Percentiles rank a stretch among this genome's conserved stretches.
These are phyloP conservation scores for Aspergillus arachidicola DNA, from an alignment of 2,329 filamentous ascomycete species.

Conservation along the genomic window DNA sequence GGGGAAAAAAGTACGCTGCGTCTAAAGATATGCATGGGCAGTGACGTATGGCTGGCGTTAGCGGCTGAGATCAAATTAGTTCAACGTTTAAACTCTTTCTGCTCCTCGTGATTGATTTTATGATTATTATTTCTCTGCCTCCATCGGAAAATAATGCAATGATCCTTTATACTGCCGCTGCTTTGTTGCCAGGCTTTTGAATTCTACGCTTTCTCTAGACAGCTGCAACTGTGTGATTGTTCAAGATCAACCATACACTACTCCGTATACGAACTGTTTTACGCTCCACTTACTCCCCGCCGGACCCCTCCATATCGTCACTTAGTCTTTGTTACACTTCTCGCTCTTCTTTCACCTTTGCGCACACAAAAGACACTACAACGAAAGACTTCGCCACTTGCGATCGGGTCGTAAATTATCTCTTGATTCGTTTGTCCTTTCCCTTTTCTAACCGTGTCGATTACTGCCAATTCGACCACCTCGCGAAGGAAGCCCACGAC, in stretches of 20 bases:
- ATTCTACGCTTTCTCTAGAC: not conserved
- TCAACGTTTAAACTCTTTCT: not conserved
- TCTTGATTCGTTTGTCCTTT: not conserved
- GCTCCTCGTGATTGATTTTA: not conserved
- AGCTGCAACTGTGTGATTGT: not conserved
- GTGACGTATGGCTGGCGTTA: conserved; percentile 2
- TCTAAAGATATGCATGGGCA: not conserved
- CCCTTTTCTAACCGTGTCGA: not conserved
- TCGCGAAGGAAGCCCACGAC: not conserved
- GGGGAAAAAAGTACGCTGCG: not conserved
- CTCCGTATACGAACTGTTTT: conserved; percentile 1
- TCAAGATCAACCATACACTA: not conserved
- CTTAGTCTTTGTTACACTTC: conserved; percentile 4
- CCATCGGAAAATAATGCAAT: not conserved
- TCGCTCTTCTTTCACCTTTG: not conserved
- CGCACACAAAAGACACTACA: not conserved
- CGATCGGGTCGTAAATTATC: not conserved
- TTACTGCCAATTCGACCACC: not conserved
- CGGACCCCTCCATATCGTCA: not conserved
- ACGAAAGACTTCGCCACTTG: not conserved
- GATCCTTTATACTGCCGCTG: not conserved
- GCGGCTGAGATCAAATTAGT: not conserved
- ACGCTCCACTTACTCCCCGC: not conserved
- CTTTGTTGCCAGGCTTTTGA: not conserved
- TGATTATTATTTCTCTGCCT: not conserved